These are phyloP conservation scores for Xylaria sp. DNA, from an alignment of 2,329 filamentous ascomycete genomes.

Conservation along the genomic window DNA sequence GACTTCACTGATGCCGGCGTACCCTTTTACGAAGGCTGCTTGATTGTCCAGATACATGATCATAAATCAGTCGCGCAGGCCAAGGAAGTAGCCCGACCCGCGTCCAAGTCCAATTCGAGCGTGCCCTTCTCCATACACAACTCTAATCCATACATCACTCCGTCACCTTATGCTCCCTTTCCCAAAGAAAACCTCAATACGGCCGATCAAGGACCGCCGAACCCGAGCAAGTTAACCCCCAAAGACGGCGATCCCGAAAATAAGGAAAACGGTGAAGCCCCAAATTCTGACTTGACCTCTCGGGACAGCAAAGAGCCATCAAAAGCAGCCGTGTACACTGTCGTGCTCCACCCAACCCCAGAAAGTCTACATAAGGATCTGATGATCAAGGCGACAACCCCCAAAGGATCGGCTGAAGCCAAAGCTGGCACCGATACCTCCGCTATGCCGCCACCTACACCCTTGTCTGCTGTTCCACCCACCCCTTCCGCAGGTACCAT, in stretches of 20 bases:
- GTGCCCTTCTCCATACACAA: conserved; percentile 89
- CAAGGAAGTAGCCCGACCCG: conserved; percentile 67
- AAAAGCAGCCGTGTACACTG: conserved; percentile 76
- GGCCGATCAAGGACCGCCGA: conserved; percentile 42
- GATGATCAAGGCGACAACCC: conserved; percentile 78
- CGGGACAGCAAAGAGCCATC: conserved; percentile 58
- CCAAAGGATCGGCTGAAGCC: conserved; percentile 58
- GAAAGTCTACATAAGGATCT: conserved; percentile 81
- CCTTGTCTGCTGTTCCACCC: conserved; percentile 67
- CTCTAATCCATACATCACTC: conserved; percentile 88
- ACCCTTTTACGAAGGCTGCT: conserved; percentile 90
- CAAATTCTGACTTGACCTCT: conserved; percentile 59
- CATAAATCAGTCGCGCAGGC: conserved; percentile 75
- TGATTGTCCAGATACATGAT: conserved; percentile 95
- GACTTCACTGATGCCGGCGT: conserved; percentile 78
- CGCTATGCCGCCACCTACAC: conserved; percentile 74
- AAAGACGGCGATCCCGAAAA: conserved; percentile 58
- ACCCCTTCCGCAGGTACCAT: conserved; percentile 70
- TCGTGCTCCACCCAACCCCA: conserved; percentile 86
- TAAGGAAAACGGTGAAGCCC: conserved; percentile 69
- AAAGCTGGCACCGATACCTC: conserved; percentile 50
- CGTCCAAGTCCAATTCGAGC: conserved; percentile 69
- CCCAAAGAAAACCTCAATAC: conserved; percentile 62
- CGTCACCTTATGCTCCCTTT: conserved; percentile 84
- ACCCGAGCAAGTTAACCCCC: conserved; percentile 53